Evolutionary conservation across 2,329 filamentous ascomycete species (phyloP), one percentile per base, ranked within the genome.

Genomic region (Colletotrichum orbiculare): DNA sequence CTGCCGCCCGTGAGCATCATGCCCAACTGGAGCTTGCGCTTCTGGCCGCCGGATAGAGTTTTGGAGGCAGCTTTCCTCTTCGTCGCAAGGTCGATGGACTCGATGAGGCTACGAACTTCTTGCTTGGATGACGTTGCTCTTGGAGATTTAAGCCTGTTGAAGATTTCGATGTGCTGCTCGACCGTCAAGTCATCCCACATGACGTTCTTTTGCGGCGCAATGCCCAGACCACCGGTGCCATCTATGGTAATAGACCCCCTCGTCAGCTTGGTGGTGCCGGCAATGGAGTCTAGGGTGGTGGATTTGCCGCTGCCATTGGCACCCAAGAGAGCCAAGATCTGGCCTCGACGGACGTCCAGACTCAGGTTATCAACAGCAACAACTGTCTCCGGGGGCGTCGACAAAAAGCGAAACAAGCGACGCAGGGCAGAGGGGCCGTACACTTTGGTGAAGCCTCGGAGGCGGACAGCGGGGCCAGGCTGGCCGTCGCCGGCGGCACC

Each of bases 1-100:
- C 91, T 95, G 10, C 93, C 94, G 67, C 95, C 94, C 4, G 93
- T 96, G 70, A 97, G 89, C 93, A 97, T 97, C 88, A 97, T 95
- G 6, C 93, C 94, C 2, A 97, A 83, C 76, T 97, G 94, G 8
- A 97, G 83, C 76, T 97, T 97, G 56, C 94, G 85, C 79, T 97
- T 97, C 76, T 97, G 94, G 0, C 94, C 94, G 8, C 94, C 94
- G 2, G 93, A 97, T 0, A 97, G 82, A 0, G 93, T 96, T 73
- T 88, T 89, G 0, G 93, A 87, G 66, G 84, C 82, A 0, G 94
- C 91, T 41, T 87, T 86, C 45, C 88, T 80, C 78, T 97, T 97
- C 56, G 87, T 83, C 25, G 85, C 85, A 2, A 97, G 84, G 74
- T 97, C 95, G 68, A 96, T 89, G 1, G 88, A 84, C 6, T 78